Evolutionary conservation across 2,329 filamentous ascomycete species (phyloP).

Genomic region (Scortechinia acanthostroma): DNA sequence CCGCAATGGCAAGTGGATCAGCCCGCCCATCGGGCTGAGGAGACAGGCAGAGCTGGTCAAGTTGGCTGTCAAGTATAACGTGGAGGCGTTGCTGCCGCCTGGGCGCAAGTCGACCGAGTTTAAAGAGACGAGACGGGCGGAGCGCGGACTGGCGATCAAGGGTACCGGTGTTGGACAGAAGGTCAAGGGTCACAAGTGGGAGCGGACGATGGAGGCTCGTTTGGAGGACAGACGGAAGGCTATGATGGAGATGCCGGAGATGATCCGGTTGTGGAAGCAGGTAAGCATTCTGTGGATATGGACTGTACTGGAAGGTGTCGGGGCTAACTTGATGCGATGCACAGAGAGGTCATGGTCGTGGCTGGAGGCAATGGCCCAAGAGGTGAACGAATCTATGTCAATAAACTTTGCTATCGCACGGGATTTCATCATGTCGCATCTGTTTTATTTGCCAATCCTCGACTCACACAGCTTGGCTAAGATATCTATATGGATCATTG

Average conservation of each 20-base stretch:
- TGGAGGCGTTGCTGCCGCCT: slow-evolving; percentile 73
- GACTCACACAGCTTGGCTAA: no score
- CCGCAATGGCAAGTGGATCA: slow-evolving; percentile 73
- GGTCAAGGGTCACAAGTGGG: slow-evolving; percentile 93
- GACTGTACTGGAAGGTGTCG: not conserved
- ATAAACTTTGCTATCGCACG: no score
- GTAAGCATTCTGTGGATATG: slow-evolving; percentile 37
- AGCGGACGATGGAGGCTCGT: slow-evolving; percentile 74
- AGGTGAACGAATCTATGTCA: not conserved
- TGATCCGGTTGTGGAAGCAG: slow-evolving; percentile 90
- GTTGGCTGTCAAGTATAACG: slow-evolving; percentile 69
- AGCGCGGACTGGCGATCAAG: slow-evolving; percentile 70
- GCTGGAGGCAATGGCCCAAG: not conserved
- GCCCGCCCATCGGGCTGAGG: slow-evolving; percentile 75
- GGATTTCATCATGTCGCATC: no score
- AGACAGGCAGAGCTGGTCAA: slow-evolving; percentile 88
- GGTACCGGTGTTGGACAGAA: slow-evolving; percentile 86
- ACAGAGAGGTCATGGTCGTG: slow-evolving; percentile 2
- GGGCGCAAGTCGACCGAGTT: slow-evolving; percentile 70
- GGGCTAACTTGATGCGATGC: not conserved
- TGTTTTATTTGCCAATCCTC: no score
- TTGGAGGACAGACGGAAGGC: slow-evolving; percentile 84
- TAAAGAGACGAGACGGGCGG: slow-evolving; percentile 64
- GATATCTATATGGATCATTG: no score
- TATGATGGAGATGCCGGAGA: slow-evolving; percentile 87